A percentile compares a stretch with the other conserved stretches of the same genome.
Evolutionary conservation across 495 filamentous ascomycete species (phyloP).

Genomic region (Neurospora sp.): DNA sequence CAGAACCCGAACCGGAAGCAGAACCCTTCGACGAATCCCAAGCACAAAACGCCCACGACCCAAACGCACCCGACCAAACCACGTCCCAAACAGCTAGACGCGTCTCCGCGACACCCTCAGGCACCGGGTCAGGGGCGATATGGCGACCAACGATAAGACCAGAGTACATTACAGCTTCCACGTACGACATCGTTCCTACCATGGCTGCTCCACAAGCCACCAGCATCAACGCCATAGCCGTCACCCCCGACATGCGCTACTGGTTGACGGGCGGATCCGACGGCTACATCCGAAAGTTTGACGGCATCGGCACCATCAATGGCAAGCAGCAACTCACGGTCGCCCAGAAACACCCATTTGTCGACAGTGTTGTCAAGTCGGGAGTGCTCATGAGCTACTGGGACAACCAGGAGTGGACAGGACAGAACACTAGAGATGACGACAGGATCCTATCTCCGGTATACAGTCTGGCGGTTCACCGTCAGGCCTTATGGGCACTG

Average conservation of each 20-base stretch:
- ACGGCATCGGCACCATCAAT: slow-evolving; percentile 91
- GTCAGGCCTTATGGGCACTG: slow-evolving; percentile 80
- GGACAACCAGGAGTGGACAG: slow-evolving; percentile 65
- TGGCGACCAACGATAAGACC: slow-evolving; percentile 60
- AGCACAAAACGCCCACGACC: slow-evolving; percentile 40
- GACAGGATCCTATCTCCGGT: slow-evolving; percentile 65
- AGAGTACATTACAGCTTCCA: slow-evolving; percentile 69
- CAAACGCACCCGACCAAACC: slow-evolving; percentile 38
- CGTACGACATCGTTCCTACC: slow-evolving; percentile 94
- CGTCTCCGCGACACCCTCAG: slow-evolving; percentile 40
- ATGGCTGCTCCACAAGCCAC: slow-evolving; percentile 94
- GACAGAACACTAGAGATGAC: slow-evolving; percentile 35
- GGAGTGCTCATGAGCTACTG: slow-evolving; percentile 91
- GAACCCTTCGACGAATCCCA: slow-evolving; percentile 26
- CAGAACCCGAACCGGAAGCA: slow-evolving; percentile 11
- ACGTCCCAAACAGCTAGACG: slow-evolving; percentile 14
- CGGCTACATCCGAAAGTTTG: slow-evolving; percentile 90
- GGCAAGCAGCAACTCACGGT: slow-evolving; percentile 90
- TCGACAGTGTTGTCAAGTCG: slow-evolving; percentile 92
- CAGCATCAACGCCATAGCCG: slow-evolving; percentile 84
- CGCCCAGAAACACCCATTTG: slow-evolving; percentile 91
- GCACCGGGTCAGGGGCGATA: slow-evolving; percentile 27
- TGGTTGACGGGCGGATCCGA: slow-evolving; percentile 90
- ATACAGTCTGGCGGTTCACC: slow-evolving; percentile 86
- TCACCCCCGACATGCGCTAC: slow-evolving; percentile 92